Evolutionary conservation across 805 yeast genomes (phyloP).

Genomic region (Candida khao-thaluensis): DNA sequence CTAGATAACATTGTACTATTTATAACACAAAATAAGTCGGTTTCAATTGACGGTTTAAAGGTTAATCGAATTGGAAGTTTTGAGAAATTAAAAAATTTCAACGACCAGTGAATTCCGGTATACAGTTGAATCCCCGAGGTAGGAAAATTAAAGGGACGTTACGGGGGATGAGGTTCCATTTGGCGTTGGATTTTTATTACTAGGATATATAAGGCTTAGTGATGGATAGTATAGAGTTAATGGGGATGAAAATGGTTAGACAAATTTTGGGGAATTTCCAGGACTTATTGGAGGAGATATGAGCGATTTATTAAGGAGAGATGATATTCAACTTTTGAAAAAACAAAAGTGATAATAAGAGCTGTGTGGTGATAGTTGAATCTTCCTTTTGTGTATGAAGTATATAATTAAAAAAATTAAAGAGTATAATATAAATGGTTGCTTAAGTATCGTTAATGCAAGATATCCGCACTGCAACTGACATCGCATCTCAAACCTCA

Average conservation of each 20-base stretch:
- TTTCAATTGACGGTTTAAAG: slow-evolving; percentile 2
- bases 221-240: too few relatives aligned
- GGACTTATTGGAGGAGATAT: slow-evolving; percentile 1
- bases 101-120: slow-evolving; percentile 3
- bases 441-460: too few relatives aligned
- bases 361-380: too few relatives aligned
- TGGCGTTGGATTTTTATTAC: not conserved
- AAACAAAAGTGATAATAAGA: too few relatives aligned
- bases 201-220: too few relatives aligned
- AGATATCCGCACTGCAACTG: too few relatives aligned
- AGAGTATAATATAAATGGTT: too few relatives aligned
- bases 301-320: not conserved
- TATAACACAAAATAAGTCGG: not conserved
- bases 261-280: too few relatives aligned
- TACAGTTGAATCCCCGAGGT: slow-evolving; percentile 8
- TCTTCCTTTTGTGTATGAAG: too few relatives aligned
- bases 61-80: slow-evolving; percentile 6
- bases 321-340: too few relatives aligned
- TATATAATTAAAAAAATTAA: too few relatives aligned
- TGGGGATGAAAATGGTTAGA: too few relatives aligned
- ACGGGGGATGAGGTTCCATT: slow-evolving; percentile 4
- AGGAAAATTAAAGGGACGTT: slow-evolving; percentile 2
- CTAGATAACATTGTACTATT: slow-evolving; percentile 37
- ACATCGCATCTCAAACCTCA: slow-evolving; percentile 2
- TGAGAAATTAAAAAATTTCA: slow-evolving; percentile 9